These are phyloP conservation scores for Talaromyces sp. DNA, from an alignment of 2,329 filamentous ascomycete genomes.

Conservation along the genomic window DNA sequence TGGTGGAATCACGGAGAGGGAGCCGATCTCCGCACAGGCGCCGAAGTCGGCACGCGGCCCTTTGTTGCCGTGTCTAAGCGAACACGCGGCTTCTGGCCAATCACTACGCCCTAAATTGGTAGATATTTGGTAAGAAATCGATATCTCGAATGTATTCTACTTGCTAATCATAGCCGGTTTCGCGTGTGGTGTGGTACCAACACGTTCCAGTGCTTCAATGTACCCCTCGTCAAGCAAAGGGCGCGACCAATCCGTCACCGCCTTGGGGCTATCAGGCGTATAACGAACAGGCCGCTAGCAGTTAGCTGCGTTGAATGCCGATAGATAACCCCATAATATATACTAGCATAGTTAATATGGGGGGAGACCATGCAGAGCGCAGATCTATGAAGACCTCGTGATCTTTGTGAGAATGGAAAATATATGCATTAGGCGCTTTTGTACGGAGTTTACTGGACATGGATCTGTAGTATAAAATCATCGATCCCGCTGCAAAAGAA, in stretches of 20 bases:
- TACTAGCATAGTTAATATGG: no score
- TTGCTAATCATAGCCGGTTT: background rate
- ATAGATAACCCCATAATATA: background rate
- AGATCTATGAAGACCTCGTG: background rate
- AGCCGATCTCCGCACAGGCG: background rate
- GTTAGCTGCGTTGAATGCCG: background rate
- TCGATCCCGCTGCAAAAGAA: conserved; percentile 1
- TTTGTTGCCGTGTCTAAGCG: background rate
- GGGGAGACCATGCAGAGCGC: background rate
- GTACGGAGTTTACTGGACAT: no score
- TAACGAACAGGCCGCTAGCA: background rate
- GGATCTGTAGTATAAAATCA: no score
- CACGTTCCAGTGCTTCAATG: background rate
- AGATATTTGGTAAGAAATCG: background rate
- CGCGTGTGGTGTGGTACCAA: background rate
- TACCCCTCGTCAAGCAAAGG: background rate
- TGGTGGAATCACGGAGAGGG: background rate
- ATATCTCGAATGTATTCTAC: background rate
- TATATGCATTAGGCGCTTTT: background rate
- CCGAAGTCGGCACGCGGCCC: background rate
- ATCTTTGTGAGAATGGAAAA: background rate
- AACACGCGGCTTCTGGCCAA: background rate
- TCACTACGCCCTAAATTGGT: background rate
- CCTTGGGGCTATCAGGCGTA: background rate
- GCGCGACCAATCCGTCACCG: background rate